Conservation (phyloP, 306 rosid genomes). For the Gillenia trifoliata region DNA sequence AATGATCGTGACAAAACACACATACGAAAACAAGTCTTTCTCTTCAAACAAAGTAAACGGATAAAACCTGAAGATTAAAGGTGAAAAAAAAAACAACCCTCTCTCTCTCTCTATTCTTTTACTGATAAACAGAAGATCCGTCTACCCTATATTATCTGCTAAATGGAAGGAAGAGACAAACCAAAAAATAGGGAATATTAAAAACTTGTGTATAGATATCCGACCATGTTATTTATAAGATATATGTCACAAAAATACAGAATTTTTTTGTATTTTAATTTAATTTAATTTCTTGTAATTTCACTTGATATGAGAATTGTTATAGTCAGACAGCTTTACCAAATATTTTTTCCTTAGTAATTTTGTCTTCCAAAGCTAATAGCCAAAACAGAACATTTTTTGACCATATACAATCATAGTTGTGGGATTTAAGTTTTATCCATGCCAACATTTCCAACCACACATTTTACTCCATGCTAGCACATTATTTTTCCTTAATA, state of each 20-base stretch:
- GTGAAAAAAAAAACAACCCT: not conserved
- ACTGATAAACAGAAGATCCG: constrained; percentile 8
- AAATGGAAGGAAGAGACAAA: constrained; percentile 5
- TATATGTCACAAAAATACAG: not conserved
- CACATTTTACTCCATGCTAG: not conserved
- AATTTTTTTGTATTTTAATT: too few species aligned
- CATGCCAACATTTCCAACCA: not conserved
- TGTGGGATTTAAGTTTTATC: constrained; percentile 5
- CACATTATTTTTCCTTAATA: not conserved
- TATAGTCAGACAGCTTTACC: rapidly evolving
- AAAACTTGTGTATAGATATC: too few species aligned
- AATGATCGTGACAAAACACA: constrained; percentile 45
- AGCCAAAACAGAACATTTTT: constrained; percentile 6
- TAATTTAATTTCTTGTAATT: too few species aligned
- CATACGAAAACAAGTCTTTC: constrained; percentile 20
- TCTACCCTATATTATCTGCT: constrained; percentile 34
- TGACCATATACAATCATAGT: not conserved
- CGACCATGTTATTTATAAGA: not conserved
- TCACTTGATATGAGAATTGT: not conserved
- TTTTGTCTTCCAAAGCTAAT: constrained; percentile 22
- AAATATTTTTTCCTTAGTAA: not conserved
- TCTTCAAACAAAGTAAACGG: constrained; percentile 20
- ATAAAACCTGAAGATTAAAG: constrained; percentile 1
- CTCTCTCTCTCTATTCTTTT: not conserved
- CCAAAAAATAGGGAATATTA: not conserved